phyloP scores from a whole-genome alignment of 2,329 filamentous ascomycete genomes.

The Lizonia empirigonia region DNA sequence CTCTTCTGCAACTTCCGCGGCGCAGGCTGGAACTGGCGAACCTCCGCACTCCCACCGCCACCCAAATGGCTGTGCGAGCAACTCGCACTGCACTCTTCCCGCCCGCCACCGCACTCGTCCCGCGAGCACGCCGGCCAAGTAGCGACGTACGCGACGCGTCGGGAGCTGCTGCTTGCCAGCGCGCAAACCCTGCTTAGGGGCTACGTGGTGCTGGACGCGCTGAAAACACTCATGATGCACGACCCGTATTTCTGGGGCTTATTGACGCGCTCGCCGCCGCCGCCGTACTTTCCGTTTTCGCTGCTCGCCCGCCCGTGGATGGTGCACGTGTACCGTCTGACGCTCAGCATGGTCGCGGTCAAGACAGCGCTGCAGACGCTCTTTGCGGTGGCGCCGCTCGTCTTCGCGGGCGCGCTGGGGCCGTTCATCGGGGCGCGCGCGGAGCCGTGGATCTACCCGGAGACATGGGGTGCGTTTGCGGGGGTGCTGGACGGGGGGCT shows the following conservation, averaged over 20 bases:
- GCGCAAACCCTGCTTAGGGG: slow-evolving; percentile 54
- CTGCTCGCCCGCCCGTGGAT: slow-evolving; percentile 51
- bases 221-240: slow-evolving; percentile 71
- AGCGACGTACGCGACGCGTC: slow-evolving; percentile 42
- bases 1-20: slow-evolving; percentile 64
- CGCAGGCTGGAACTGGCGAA: slow-evolving; percentile 65
- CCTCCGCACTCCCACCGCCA: slow-evolving; percentile 54
- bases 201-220: slow-evolving; percentile 72
- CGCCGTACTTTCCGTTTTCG: slow-evolving; percentile 53
- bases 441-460: slow-evolving; percentile 66
- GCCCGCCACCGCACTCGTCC: slow-evolving; percentile 27
- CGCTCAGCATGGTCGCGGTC: slow-evolving; percentile 62
- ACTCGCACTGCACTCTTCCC: slow-evolving; percentile 37
- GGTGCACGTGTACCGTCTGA: slow-evolving; percentile 62
- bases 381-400: slow-evolving; percentile 65
- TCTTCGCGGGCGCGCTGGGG: slow-evolving; percentile 64
- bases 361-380: slow-evolving; percentile 65
- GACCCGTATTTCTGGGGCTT: slow-evolving; percentile 78
- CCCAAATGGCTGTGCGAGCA: slow-evolving; percentile 50
- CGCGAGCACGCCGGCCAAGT: slow-evolving; percentile 44
- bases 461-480: slow-evolving; percentile 60
- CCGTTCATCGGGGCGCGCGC: slow-evolving; percentile 64
- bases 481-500: slow-evolving; percentile 72
- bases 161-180: slow-evolving; percentile 43
- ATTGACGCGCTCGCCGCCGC: slow-evolving; percentile 49